Percentiles rank a stretch among this genome's conserved stretches.
phyloP scores from a whole-genome alignment of 257 asterid species.

The Capsicum rhomboideum region DNA sequence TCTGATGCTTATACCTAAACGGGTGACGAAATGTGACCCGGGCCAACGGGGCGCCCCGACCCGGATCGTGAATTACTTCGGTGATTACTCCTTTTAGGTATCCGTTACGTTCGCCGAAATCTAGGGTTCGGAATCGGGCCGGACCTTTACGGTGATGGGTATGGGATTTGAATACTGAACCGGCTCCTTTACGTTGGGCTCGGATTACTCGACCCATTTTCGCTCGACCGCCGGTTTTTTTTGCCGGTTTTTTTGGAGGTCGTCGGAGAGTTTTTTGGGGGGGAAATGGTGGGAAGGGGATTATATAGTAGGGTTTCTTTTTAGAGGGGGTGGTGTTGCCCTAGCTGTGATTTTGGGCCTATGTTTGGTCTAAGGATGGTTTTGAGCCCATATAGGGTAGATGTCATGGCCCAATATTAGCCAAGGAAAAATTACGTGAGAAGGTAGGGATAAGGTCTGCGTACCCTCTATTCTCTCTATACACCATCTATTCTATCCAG shows the following conservation, averaged over 20 bases:
- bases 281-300: background rate
- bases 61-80: slow-evolving; percentile 25
- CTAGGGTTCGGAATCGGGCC: slow-evolving; percentile 21
- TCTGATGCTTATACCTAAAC: slow-evolving; percentile 18
- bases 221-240: too few relatives aligned
- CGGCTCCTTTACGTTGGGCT: slow-evolving; percentile 28
- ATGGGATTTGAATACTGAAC: slow-evolving; percentile 23
- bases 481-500: too few relatives aligned
- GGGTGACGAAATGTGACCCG: slow-evolving; percentile 20
- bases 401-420: too few relatives aligned
- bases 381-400: too few relatives aligned
- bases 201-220: slow-evolving; percentile 25
- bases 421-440: too few relatives aligned
- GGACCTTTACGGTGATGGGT: slow-evolving; percentile 28
- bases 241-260: too few relatives aligned
- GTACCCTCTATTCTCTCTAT: too few relatives aligned
- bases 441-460: too few relatives aligned
- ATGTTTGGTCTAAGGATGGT: too few relatives aligned
- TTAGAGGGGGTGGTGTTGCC: too few relatives aligned
- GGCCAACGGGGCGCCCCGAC: slow-evolving; percentile 27
- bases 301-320: background rate
- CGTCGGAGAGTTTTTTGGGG: too few relatives aligned
- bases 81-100: slow-evolving; percentile 20
- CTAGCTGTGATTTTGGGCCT: background rate
- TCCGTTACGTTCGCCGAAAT: slow-evolving; percentile 25